These are phyloP conservation scores for Hanseniaspora pseudoguilliermondii DNA, from an alignment of 805 yeast genomes.

Conservation along the genomic window DNA sequence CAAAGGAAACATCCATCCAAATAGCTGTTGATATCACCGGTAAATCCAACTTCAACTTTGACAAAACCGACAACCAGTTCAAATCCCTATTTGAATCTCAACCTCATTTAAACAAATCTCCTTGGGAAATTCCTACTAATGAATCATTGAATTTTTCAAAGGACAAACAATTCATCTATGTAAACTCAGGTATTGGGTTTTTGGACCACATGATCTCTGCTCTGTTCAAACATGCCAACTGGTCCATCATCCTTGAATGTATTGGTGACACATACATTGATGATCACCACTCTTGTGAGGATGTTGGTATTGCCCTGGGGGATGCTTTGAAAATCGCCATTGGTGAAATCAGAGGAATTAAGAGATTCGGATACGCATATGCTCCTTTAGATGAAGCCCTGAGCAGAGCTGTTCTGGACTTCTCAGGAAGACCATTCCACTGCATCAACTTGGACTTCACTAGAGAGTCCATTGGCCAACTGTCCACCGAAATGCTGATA, in stretches of 20 bases:
- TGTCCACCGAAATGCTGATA: constrained; percentile 94
- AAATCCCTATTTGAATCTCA: constrained; percentile 35
- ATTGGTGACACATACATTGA: constrained; percentile 91
- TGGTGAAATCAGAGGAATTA: constrained; percentile 81
- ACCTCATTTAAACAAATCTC: constrained; percentile 21
- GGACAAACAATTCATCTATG: constrained; percentile 60
- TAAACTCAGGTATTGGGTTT: constrained; percentile 89
- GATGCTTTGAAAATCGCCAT: constrained; percentile 77
- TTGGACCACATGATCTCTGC: constrained; percentile 97
- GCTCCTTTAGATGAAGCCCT: constrained; percentile 96
- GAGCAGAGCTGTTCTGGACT: constrained; percentile 88
- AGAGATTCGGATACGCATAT: constrained; percentile 82
- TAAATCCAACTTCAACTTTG: constrained; percentile 39
- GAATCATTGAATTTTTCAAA: constrained; percentile 51
- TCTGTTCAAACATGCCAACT: constrained; percentile 89
- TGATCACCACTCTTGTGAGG: constrained; percentile 95
- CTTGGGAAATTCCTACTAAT: constrained; percentile 13
- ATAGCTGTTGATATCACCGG: constrained; percentile 77
- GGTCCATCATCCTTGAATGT: constrained; percentile 84
- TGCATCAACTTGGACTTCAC: constrained; percentile 79
- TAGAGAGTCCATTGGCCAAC: constrained; percentile 86
- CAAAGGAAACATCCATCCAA: constrained; percentile 90
- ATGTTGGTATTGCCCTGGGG: constrained; percentile 86
- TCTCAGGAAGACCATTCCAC: constrained; percentile 86
- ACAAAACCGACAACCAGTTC: constrained; percentile 34